Percentiles rank a stretch among this genome's conserved stretches.
Evolutionary conservation across 805 yeast species (phyloP).

Genomic region (Spencermartinsiella europaea): DNA sequence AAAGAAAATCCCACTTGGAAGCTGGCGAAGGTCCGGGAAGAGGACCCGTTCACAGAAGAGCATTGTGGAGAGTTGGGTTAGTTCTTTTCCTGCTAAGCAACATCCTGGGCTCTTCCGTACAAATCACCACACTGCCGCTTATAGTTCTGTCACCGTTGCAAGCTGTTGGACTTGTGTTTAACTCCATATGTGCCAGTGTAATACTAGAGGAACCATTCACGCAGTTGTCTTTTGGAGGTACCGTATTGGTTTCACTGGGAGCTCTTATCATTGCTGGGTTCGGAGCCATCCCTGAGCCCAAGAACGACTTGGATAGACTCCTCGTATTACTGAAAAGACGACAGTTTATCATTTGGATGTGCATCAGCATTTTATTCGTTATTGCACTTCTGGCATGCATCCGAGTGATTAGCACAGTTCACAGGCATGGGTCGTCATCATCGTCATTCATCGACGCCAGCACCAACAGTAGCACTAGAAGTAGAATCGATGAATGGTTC

Average conservation of each 20-base stretch:
- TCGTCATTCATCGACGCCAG: constrained; percentile 1
- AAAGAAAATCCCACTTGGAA: constrained; percentile 65
- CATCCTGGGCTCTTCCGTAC: constrained; percentile 74
- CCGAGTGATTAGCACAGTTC: constrained; percentile 1
- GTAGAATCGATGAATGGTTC: neutral
- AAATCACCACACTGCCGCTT: constrained; percentile 76
- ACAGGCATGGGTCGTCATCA: neutral
- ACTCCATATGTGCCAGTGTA: constrained; percentile 64
- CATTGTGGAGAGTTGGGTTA: constrained; percentile 74
- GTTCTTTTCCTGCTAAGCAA: constrained; percentile 66
- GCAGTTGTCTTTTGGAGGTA: constrained; percentile 51
- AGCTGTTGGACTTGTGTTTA: constrained; percentile 83
- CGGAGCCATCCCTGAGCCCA: constrained; percentile 56
- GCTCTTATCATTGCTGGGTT: constrained; percentile 73
- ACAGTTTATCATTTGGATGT: constrained; percentile 57
- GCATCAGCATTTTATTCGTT: constrained; percentile 32
- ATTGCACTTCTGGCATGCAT: constrained; percentile 22
- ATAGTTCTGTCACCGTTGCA: constrained; percentile 77
- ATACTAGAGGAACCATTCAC: constrained; percentile 68
- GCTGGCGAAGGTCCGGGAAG: constrained; percentile 28
- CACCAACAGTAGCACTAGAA: neutral
- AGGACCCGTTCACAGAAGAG: constrained; percentile 36
- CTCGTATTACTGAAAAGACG: constrained; percentile 37
- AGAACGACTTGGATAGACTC: constrained; percentile 46
- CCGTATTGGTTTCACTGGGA: constrained; percentile 62